Evolutionary conservation across 805 yeast species (phyloP).

Genomic region (Cyberlindnera maclurae): DNA sequence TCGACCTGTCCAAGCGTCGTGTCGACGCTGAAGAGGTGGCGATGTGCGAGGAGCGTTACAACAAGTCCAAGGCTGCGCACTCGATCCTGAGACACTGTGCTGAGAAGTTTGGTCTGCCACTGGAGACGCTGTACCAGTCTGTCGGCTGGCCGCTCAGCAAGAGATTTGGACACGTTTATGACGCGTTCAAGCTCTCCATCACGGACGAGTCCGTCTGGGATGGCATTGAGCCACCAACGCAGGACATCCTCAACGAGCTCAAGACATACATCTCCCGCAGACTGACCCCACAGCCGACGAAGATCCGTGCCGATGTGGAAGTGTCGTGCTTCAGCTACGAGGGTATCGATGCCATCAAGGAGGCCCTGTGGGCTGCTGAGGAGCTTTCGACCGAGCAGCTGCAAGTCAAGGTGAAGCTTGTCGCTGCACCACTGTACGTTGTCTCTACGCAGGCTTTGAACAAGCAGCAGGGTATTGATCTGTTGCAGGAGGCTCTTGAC

Average conservation of each 20-base stretch:
- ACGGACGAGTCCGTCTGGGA: constrained; percentile 84
- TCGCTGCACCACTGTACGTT: constrained; percentile 96
- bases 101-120: constrained; percentile 83
- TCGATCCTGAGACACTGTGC: constrained; percentile 98
- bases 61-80: constrained; percentile 95
- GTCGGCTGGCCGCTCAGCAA: constrained; percentile 97
- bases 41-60: constrained; percentile 95
- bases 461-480: constrained; percentile 79
- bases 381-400: constrained; percentile 71
- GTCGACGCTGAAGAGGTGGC: constrained; percentile 96
- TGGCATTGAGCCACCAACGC: constrained; percentile 61
- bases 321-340: constrained; percentile 96
- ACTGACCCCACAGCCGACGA: constrained; percentile 95
- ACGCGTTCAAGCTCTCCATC: constrained; percentile 93
- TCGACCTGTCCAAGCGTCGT: constrained; percentile 94
- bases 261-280: constrained; percentile 84
- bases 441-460: constrained; percentile 89
- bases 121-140: constrained; percentile 78
- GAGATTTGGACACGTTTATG: constrained; percentile 94
- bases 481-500: constrained; percentile 72
- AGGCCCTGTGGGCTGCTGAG: constrained; percentile 84
- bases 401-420: constrained; percentile 88
- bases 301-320: constrained; percentile 97
- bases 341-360: constrained; percentile 95
- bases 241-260: constrained; percentile 75